Percentiles rank a stretch among this genome's conserved stretches.
These are phyloP conservation scores for Adiantum capillusveneris DNA, from an alignment of 75 land plant genomes.

Conservation along the genomic window DNA sequence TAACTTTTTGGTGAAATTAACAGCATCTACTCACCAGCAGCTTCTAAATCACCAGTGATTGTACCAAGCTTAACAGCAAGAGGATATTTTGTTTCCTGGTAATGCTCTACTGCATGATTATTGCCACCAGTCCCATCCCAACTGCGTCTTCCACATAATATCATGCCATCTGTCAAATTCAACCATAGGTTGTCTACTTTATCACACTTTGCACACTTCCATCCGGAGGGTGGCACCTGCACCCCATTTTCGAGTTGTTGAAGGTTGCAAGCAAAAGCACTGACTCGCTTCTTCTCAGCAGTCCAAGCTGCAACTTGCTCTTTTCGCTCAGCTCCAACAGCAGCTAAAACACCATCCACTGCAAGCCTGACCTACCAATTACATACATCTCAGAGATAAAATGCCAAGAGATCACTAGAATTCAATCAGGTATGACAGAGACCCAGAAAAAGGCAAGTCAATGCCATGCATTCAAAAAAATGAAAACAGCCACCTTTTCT, in stretches of 20 bases:
- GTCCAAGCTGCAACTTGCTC: constrained; percentile 93
- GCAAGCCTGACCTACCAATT: constrained; percentile 79
- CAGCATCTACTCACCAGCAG: constrained; percentile 91
- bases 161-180: constrained; percentile 91
- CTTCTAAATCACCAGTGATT: constrained; percentile 89
- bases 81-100: constrained; percentile 77
- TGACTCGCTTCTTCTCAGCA: constrained; percentile 82
- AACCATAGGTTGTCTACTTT: constrained; percentile 96
- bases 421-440: not conserved
- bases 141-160: constrained; percentile 88
- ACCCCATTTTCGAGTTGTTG: constrained; percentile 86
- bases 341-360: constrained; percentile 80
- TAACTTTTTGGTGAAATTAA: no score
- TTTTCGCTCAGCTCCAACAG: constrained; percentile 78
- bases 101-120: constrained; percentile 92
- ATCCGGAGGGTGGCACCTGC: constrained; percentile 73
- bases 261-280: constrained; percentile 69
- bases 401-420: not conserved
- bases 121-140: constrained; percentile 99
- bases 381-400: constrained; percentile 2
- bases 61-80: constrained; percentile 99
- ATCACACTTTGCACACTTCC: constrained; percentile 95
- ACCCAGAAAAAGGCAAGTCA: no score
- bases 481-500: constrained; percentile 62
- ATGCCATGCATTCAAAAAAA: not conserved